Percentiles rank a stretch among this genome's conserved stretches.
Conservation (phyloP, 352 stramenopile species). For the Ophiocytium majus region DNA sequence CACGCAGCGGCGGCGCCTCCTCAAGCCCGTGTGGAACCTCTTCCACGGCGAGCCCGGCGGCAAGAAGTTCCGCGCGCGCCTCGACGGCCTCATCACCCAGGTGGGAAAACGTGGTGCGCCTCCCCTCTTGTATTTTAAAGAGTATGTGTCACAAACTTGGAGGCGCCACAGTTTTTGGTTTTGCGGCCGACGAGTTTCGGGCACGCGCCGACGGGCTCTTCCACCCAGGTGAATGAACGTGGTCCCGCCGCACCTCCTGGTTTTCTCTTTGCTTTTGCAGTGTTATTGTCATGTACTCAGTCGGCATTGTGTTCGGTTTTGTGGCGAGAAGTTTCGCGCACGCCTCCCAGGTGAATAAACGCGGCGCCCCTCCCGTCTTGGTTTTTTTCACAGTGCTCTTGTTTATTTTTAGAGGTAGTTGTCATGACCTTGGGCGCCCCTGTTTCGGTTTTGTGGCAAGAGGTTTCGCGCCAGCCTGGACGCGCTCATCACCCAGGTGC, state of each 20-base stretch:
- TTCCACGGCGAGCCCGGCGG: constrained; percentile 56
- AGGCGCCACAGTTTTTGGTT: neutral
- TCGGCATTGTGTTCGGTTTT: too few species aligned
- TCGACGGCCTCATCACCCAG: constrained; percentile 17
- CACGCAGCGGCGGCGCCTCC: constrained; percentile 35
- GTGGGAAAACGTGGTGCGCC: too few species aligned
- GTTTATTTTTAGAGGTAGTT: too few species aligned
- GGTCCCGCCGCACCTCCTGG: neutral
- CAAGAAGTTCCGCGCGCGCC: constrained; percentile 38
- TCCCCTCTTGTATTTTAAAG: too few species aligned
- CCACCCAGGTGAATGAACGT: neutral
- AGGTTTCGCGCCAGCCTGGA: constrained; percentile 28
- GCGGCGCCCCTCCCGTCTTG: too few species aligned
- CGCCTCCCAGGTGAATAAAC: too few species aligned
- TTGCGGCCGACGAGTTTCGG: neutral
- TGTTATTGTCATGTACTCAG: too few species aligned
- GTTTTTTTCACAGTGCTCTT: too few species aligned
- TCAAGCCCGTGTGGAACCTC: constrained; percentile 55
- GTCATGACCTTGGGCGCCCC: too few species aligned
- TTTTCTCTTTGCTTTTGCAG: neutral
- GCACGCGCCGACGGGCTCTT: neutral
- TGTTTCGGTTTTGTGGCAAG: too few species aligned
- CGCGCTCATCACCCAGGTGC: constrained; percentile 11
- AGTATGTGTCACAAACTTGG: too few species aligned
- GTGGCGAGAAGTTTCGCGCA: too few species aligned